These are phyloP conservation scores for Diutina neorugosa DNA, from an alignment of 1,139 yeast genomes.

Conservation along the genomic window DNA sequence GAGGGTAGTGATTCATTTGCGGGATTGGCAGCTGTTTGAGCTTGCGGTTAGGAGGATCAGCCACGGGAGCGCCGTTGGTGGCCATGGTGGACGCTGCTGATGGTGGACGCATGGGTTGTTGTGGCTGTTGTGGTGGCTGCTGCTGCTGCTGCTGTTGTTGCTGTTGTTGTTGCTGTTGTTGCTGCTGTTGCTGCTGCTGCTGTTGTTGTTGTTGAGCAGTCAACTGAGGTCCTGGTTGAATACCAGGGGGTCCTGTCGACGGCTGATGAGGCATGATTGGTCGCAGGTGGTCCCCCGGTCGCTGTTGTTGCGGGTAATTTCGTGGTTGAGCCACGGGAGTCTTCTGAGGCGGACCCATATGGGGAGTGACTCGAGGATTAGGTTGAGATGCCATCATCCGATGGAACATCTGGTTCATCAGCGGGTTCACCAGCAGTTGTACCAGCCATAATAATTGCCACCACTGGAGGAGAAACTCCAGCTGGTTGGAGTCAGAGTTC, in stretches of 20 bases:
- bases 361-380: neutral
- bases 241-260: neutral
- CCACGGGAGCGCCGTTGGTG: neutral
- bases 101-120: neutral
- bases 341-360: neutral
- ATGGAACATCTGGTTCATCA: constrained; percentile 1
- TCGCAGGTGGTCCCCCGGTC: neutral
- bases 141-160: neutral
- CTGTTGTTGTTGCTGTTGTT: neutral
- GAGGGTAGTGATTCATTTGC: neutral
- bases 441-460: constrained; percentile 8
- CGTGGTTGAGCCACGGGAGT: neutral
- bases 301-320: neutral
- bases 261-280: constrained; percentile 5
- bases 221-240: neutral
- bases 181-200: neutral
- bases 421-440: constrained; percentile 1
- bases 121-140: neutral
- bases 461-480: constrained; percentile 8
- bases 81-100: neutral
- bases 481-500: constrained; percentile 5
- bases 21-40: neutral
- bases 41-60: neutral
- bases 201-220: constrained; percentile 4
- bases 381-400: neutral